Base-by-base conservation (phyloP, 352 stramenopile genomes). In the Pythium coloratum region DNA sequence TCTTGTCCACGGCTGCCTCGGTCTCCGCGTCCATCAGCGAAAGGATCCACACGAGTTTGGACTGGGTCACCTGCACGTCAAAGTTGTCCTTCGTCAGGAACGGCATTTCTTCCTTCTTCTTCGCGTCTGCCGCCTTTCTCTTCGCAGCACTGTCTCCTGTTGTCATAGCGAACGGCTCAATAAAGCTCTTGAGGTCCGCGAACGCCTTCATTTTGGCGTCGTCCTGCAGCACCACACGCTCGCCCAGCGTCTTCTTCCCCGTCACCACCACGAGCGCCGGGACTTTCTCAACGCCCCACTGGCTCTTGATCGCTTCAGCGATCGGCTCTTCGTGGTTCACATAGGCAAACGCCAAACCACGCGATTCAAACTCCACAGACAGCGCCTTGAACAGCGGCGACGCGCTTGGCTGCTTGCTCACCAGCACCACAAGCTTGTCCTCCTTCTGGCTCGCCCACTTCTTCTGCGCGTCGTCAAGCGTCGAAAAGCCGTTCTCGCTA, bases 1-100 rank as follows among this genome's bases (percentile, higher is more conserved):
- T 70, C 36, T 84, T 72, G 0, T 65, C 65, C 8, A 80, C 46
- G 26, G 54, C 38, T 0, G 69, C 69, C 55, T 86, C 79, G 9
- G 75, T 65, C 50, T 80, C 69, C 0, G 50, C 56, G 50, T 80
- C 65, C 69, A 84, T 76, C 40, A 93, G 88, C 16, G 78, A 76
- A 32, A 93, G 68, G 53, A 93, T 83, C 82, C 85, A 93, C 6
- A 81, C 66, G 54, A 89, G 71, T 33, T 81, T 76, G 9, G 82
- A 86, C 12, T 70, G 62, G 20, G 82, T 26, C 4, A 94, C 73
- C 20, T 81, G 67, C 20, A 74, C 56, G 26, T 91, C 79, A 50
- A 94, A 90, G 20, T 82, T 76, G 2, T 61, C 66, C 8, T 66
- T 64, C 0, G 70, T 76, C 12, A 91, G 69, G 49, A 88, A 82